These are phyloP conservation scores for Paraphaeosphaeria sporulosa DNA, from an alignment of 2,329 filamentous ascomycete genomes.

Conservation along the genomic window DNA sequence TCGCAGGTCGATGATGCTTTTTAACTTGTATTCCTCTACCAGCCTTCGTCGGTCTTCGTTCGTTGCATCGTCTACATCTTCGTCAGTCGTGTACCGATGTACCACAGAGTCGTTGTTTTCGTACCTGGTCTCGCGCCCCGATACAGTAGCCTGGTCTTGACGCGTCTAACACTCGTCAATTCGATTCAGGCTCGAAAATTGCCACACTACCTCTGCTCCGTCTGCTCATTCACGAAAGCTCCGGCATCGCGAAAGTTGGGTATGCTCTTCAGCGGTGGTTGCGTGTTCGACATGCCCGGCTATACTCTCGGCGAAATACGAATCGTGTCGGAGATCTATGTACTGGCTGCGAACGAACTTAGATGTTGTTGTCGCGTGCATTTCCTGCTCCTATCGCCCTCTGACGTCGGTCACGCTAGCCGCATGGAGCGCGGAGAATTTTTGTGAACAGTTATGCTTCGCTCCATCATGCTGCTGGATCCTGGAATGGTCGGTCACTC, in stretches of 20 bases:
- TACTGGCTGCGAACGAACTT: not conserved
- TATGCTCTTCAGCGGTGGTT: constrained; percentile 38
- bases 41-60: constrained; percentile 68
- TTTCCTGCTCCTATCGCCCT: not conserved
- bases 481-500: too few species aligned
- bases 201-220: constrained; percentile 24
- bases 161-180: constrained; percentile 18
- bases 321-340: not conserved
- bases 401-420: constrained; percentile 12
- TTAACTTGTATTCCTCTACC: constrained; percentile 67
- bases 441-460: too few species aligned
- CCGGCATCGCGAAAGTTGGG: constrained; percentile 50
- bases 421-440: not conserved
- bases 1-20: constrained; percentile 79
- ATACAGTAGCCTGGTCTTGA: constrained; percentile 40
- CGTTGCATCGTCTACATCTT: constrained; percentile 72
- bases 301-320: constrained; percentile 4
- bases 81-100: constrained; percentile 8
- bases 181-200: not conserved
- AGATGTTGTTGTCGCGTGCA: not conserved
- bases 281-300: constrained; percentile 5
- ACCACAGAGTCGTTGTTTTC: not conserved
- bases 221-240: constrained; percentile 36
- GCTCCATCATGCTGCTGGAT: too few species aligned
- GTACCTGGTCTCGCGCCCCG: constrained; percentile 47